Evolutionary conservation across 495 filamentous ascomycete species (phyloP).

Genomic region (Chaetomium cochliodes): DNA sequence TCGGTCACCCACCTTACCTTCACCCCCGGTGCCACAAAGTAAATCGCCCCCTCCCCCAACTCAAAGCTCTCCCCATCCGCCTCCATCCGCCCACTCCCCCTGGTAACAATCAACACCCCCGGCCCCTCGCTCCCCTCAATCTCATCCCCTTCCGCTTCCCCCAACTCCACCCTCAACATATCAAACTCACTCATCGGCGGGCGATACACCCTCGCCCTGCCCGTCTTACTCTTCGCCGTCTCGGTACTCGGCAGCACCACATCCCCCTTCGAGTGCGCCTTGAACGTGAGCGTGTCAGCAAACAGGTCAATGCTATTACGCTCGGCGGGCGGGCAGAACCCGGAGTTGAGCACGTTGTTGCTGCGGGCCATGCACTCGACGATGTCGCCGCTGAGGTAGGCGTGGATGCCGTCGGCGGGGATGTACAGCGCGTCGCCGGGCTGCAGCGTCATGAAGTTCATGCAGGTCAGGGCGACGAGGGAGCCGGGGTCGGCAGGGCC

Average conservation of each 20-base stretch:
- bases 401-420: conserved; percentile 76
- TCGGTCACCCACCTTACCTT: conserved; percentile 50
- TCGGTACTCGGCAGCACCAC: conserved; percentile 50
- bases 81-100: conserved; percentile 59
- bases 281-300: conserved; percentile 58
- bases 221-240: conserved; percentile 54
- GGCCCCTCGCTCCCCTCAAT: conserved; percentile 60
- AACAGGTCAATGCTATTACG: conserved; percentile 65
- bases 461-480: conserved; percentile 64
- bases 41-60: conserved; percentile 64
- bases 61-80: conserved; percentile 54
- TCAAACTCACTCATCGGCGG: conserved; percentile 75
- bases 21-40: conserved; percentile 64
- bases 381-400: conserved; percentile 75
- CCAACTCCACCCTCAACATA: conserved; percentile 60
- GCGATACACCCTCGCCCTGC: conserved; percentile 58
- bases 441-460: conserved; percentile 69
- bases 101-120: conserved; percentile 63
- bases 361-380: conserved; percentile 84
- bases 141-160: conserved; percentile 56
- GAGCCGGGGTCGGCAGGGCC: conserved; percentile 57
- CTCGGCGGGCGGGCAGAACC: conserved; percentile 67
- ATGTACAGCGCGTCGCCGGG: conserved; percentile 70
- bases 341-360: conserved; percentile 74
- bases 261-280: conserved; percentile 56